Percentiles rank a stretch among this genome's conserved stretches.
Evolutionary conservation across 1,284 basidiomycete species (phyloP).

Genomic region (Peniophora sp.): DNA sequence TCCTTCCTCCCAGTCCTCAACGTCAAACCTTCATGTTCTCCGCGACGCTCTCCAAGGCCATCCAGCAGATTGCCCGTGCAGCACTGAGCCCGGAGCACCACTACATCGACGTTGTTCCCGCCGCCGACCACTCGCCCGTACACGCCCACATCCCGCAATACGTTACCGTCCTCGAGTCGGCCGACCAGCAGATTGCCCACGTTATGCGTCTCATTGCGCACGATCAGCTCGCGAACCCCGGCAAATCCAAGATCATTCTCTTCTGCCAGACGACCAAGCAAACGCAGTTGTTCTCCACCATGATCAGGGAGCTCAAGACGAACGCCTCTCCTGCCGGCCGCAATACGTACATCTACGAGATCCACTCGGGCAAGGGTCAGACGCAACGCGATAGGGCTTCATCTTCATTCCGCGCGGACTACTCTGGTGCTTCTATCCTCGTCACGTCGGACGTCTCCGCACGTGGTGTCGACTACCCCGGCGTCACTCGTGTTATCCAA

Average conservation of each 20-base stretch:
- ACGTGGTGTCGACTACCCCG: conserved; percentile 85
- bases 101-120: conserved; percentile 56
- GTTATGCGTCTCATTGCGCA: conserved; percentile 78
- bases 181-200: conserved; percentile 73
- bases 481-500: conserved; percentile 91
- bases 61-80: conserved; percentile 52
- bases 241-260: conserved; percentile 74
- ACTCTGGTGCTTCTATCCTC: conserved; percentile 57
- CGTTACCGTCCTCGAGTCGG: conserved; percentile 64
- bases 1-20: conserved; percentile 58
- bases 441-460: conserved; percentile 90
- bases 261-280: conserved; percentile 90
- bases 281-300: conserved; percentile 67
- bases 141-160: conserved; percentile 83
- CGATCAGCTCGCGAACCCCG: conserved; percentile 77
- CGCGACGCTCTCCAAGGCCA: conserved; percentile 69
- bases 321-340: conserved; percentile 38
- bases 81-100: conserved; percentile 46
- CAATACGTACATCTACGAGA: conserved; percentile 64
- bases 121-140: conserved; percentile 45
- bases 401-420: conserved; percentile 59
- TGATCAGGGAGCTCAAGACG: conserved; percentile 47
- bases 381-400: conserved; percentile 57
- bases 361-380: conserved; percentile 81
- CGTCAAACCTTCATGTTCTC: conserved; percentile 94